Base-by-base conservation (phyloP, 495 filamentous ascomycete species). In the Hypoxylon perforatum region DNA sequence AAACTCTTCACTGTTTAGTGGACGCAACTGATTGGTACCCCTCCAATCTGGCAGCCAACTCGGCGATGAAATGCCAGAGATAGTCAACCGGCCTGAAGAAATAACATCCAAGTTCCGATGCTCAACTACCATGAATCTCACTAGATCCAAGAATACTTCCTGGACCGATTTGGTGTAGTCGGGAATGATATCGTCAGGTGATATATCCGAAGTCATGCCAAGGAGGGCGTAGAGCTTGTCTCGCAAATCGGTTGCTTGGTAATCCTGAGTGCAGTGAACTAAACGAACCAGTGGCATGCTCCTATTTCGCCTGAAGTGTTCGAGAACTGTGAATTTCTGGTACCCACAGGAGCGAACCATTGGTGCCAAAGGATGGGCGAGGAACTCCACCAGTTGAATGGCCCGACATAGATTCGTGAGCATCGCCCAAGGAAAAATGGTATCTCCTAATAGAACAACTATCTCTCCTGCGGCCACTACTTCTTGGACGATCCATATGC, bases 141-240 rank as follows among this genome's bases (percentile, higher is more conserved):
- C 72, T 17, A 67, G 46, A 3, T 57, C 52, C 18, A 62, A 42
- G 49, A 68, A 73, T 12, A 65, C 58, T 9, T 69, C 66, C 45
- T 64, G 61, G 17, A 56, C 55, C 0, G 63, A 21, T 7, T 67
- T 63, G 17, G 58, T 62, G 18, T 75, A 75, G 35, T 75, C 63
- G 14, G 70, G 61, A 17, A 67, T 45, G 19, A 73, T 70, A 1
- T 64, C 61, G 15, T 57, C 33, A 10, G 55, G 50, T 0, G 39
- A 42, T 14, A 54, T 18, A 49, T 75, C 72, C 1, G 56, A 65
- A 18, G 72, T 70, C 51, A 75, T 70, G 2, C 72, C 72, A 4
- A 75, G 60, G 19, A 72, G 51, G 10, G 70, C 70, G 18, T 68
- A 75, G 11, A 75, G 57, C 12, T 67, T 73, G 44, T 75, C 72